phyloP scores from a whole-genome alignment of 768 basidiomycete species.

The Pisolithus tinctorius region DNA sequence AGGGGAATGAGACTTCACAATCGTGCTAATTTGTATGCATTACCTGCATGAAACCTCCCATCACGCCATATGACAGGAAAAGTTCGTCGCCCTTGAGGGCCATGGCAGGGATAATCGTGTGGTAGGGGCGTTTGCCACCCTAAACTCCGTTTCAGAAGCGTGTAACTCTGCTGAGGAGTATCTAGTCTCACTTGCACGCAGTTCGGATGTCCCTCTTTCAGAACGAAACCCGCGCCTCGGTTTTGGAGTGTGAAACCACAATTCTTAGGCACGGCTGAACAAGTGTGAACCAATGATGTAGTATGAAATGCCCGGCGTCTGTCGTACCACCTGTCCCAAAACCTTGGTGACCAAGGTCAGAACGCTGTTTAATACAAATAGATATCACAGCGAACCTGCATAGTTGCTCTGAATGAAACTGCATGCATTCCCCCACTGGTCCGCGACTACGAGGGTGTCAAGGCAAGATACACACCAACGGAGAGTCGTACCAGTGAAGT shows the following conservation, averaged over 20 bases:
- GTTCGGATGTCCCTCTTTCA: conserved; percentile 82
- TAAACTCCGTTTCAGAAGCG: conserved; percentile 17
- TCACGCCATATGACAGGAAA: conserved; percentile 85
- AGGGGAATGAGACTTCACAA: not conserved
- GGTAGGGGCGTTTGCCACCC: conserved; percentile 87
- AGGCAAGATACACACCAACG: not conserved
- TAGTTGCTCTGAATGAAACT: conserved; percentile 89
- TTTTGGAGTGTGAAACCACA: conserved; percentile 98
- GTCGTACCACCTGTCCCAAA: conserved; percentile 80
- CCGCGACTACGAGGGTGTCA: conserved; percentile 45
- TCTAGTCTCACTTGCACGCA: conserved; percentile 50
- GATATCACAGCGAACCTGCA: conserved; percentile 42
- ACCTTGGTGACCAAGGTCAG: conserved; percentile 33
- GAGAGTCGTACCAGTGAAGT: conserved; percentile 66
- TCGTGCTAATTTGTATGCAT: not conserved
- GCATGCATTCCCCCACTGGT: conserved; percentile 86
- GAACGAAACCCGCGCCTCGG: conserved; percentile 78
- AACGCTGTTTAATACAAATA: not conserved
- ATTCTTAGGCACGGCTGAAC: conserved; percentile 77
- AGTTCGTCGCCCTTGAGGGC: conserved; percentile 73
- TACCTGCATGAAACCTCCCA: conserved; percentile 90
- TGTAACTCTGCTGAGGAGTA: not conserved
- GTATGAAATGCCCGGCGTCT: not conserved
- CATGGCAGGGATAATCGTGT: conserved; percentile 92
- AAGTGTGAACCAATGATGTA: conserved; percentile 2